Evolutionary conservation across 2,329 filamentous ascomycete genomes (phyloP).

Genomic region (Lasiodiplodia sp.): DNA sequence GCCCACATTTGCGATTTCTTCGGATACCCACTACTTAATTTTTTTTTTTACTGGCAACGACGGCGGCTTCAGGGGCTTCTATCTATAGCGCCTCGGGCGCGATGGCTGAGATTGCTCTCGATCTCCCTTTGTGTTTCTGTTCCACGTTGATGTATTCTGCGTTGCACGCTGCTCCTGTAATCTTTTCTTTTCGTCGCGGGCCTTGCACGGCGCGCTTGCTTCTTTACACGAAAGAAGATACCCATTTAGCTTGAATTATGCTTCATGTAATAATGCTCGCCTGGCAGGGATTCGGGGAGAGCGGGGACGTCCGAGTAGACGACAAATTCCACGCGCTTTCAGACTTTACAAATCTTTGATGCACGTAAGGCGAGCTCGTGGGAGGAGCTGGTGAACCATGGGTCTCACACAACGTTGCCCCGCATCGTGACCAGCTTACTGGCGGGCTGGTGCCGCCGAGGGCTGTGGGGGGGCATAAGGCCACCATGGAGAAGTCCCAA

Average conservation of each 20-base stretch:
- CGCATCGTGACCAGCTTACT: neutral
- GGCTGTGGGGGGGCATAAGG: neutral
- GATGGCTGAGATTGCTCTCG: constrained; percentile 22
- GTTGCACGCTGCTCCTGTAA: constrained; percentile 17
- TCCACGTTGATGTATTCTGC: constrained; percentile 21
- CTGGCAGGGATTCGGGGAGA: neutral
- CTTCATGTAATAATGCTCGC: constrained; percentile 26
- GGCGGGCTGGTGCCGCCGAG: neutral
- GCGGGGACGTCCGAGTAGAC: constrained; percentile 19
- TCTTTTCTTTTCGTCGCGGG: constrained; percentile 11
- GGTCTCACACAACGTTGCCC: constrained; percentile 23
- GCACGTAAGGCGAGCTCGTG: constrained; percentile 8
- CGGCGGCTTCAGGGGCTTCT: constrained; percentile 19
- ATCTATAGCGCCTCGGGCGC: constrained; percentile 18
- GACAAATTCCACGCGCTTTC: constrained; percentile 10
- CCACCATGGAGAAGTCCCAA: neutral
- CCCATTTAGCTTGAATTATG: constrained; percentile 14
- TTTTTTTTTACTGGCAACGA: constrained; percentile 25
- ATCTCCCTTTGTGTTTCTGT: constrained; percentile 16
- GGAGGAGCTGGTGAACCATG: constrained; percentile 19
- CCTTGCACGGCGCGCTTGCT: constrained; percentile 11
- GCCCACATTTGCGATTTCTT: constrained; percentile 22
- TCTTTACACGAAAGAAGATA: constrained; percentile 28
- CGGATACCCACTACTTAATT: constrained; percentile 29
- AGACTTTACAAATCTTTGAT: constrained; percentile 21